Evolutionary conservation across 2,329 filamentous ascomycete species (phyloP).

Genomic region (Microdochium trichocladiopsis): DNA sequence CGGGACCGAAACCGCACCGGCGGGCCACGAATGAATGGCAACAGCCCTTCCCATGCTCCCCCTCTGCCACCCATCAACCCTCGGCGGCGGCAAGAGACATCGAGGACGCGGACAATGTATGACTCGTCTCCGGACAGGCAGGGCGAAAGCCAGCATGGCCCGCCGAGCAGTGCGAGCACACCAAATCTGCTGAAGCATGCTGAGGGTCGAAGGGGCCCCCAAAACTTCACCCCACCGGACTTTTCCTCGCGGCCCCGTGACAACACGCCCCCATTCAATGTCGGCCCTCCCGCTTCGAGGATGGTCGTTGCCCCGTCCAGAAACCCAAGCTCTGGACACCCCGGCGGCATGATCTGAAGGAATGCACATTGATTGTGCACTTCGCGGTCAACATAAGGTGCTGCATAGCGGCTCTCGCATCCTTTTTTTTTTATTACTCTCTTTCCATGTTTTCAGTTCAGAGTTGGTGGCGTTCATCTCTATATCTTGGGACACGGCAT

Average conservation of each 20-base stretch:
- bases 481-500: not conserved
- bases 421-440: constrained; percentile 1
- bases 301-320: constrained; percentile 22
- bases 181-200: constrained; percentile 20
- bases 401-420: not conserved
- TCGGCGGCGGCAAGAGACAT: constrained; percentile 33
- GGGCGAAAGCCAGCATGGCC: constrained; percentile 20
- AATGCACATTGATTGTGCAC: not conserved
- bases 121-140: constrained; percentile 25
- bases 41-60: constrained; percentile 26
- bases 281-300: constrained; percentile 25
- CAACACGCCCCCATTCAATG: constrained; percentile 17
- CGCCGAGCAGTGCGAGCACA: constrained; percentile 17
- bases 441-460: constrained; percentile 3
- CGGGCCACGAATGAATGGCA: constrained; percentile 28
- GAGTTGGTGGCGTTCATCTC: not conserved
- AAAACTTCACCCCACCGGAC: not conserved
- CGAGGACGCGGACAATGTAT: constrained; percentile 30
- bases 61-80: constrained; percentile 55
- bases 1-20: constrained; percentile 11
- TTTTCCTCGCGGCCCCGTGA: not conserved
- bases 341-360: constrained; percentile 39
- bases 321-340: constrained; percentile 18
- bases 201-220: not conserved
- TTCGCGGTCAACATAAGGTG: too few relatives aligned